These are phyloP conservation scores for Macrophomina pseudophaseolina DNA, from an alignment of 2,329 filamentous ascomycete species.

Conservation along the genomic window DNA sequence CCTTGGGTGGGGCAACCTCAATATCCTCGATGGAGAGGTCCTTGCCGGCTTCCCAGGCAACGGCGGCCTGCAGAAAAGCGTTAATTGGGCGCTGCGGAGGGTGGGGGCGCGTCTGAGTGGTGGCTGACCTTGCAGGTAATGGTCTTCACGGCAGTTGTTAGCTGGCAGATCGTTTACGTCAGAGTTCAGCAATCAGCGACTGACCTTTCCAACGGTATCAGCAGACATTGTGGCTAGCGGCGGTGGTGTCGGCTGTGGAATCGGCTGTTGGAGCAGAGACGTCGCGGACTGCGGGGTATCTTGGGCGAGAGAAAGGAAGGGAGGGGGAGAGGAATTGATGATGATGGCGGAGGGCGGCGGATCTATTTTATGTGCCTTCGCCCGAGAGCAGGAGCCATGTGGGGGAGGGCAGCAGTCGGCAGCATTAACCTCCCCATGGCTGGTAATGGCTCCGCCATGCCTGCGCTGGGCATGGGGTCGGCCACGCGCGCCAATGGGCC, in stretches of 20 bases:
- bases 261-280: neutral
- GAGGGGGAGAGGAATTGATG: neutral
- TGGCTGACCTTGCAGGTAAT: constrained; percentile 91
- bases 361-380: constrained; percentile 17
- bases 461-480: neutral
- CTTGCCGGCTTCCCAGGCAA: constrained; percentile 96
- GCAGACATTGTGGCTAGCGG: constrained; percentile 51
- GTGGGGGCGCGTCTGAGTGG: constrained; percentile 73
- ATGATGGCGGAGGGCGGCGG: constrained; percentile 17
- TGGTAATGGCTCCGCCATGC: neutral
- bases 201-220: constrained; percentile 62
- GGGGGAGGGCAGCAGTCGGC: constrained; percentile 16
- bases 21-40: constrained; percentile 88
- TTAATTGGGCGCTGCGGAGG: constrained; percentile 48
- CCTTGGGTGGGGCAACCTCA: constrained; percentile 86
- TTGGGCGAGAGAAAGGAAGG: neutral
- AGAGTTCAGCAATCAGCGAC: constrained; percentile 10
- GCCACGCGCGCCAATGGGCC: neutral
- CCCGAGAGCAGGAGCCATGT: constrained; percentile 24
- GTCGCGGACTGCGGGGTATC: constrained; percentile 15
- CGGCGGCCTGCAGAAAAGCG: constrained; percentile 68
- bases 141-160: constrained; percentile 61
- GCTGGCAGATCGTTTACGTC: constrained; percentile 8
- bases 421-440: neutral
- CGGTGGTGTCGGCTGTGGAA: neutral